Conservation (phyloP, 768 basidiomycete species). For the Termitomyces sp. region DNA sequence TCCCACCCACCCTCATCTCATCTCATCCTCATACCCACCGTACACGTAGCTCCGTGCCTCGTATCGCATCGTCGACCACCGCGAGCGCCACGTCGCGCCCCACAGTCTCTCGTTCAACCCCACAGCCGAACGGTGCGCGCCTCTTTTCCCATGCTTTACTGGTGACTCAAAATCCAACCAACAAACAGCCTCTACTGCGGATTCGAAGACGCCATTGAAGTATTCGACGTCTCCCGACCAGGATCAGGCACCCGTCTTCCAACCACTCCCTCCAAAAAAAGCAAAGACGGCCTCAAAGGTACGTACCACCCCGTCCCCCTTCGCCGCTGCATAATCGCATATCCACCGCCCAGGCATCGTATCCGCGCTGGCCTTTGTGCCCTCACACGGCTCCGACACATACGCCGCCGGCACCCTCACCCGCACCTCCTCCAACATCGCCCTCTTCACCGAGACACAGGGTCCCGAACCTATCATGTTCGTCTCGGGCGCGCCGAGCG, state of each 20-base stretch:
- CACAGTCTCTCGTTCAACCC: slow-evolving; percentile 79
- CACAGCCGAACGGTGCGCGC: slow-evolving; percentile 53
- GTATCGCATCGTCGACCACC: slow-evolving; percentile 88
- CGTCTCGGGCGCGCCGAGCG: slow-evolving; percentile 51
- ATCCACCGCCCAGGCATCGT: too few relatives aligned
- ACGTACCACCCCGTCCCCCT: too few relatives aligned
- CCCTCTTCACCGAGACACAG: slow-evolving; percentile 60
- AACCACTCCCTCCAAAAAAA: slow-evolving; percentile 22
- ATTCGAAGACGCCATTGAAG: slow-evolving; percentile 26
- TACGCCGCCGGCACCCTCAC: slow-evolving; percentile 81
- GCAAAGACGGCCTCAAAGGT: slow-evolving; percentile 86
- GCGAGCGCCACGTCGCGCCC: slow-evolving; percentile 88
- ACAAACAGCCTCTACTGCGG: slow-evolving; percentile 20
- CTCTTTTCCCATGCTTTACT: background rate
- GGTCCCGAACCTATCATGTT: slow-evolving; percentile 54
- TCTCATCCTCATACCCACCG: background rate
- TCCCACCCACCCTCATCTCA: background rate
- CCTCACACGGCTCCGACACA: slow-evolving; percentile 53
- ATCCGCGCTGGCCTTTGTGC: slow-evolving; percentile 79
- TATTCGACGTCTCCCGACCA: slow-evolving; percentile 19
- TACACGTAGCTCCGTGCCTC: slow-evolving; percentile 78
- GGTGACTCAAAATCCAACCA: background rate
- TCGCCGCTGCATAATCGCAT: slow-evolving; percentile 59
- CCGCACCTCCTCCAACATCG: slow-evolving; percentile 53
- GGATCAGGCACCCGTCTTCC: slow-evolving; percentile 20